Evolutionary conservation across 257 asterid species (phyloP), one percentile per base, ranked within the genome.

Genomic region (Jasminum sambac): DNA sequence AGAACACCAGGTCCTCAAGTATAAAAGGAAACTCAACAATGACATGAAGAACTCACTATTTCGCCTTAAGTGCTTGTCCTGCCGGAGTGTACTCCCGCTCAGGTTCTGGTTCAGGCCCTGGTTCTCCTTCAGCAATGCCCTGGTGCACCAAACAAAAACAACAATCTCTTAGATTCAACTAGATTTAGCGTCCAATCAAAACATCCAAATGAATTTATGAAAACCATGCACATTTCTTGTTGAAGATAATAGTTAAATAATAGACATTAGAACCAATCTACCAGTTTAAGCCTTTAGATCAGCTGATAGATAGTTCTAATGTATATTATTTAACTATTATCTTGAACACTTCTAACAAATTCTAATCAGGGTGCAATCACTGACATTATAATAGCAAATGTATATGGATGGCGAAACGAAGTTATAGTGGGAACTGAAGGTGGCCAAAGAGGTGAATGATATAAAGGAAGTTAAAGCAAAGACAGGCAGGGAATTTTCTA

Each of bases 11-110:
- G 50, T 66, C 57, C 40, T 26, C 5, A 4, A 17, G 39, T 41
- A 24, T 12, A 25, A 14, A n/a, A 41, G 60, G 25, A 72, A 44
- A 12, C 8, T 19, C 0, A 8, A 55, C 52, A 25, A 24, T 38
- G 72, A 63, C 25, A 21, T 26, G 11, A 71, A 26, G 62, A 72
- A 89, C 99, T 89, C 78, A 91, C 98, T 74, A 95, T 88, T 91
- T 95, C 52, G 84, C 88, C 84, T 91, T 95, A 37, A 84, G 83
- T 68, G 96, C 96, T 62, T 87, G 88, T 67, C 98, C 97, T 11
- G 93, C 96, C 75, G 84, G 81, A 34, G 95, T 84, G 64, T 95
- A 95, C 82, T 83, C 90, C 25, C 92, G 84, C 59, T 68, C 80
- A 30, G 93, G 94, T 84, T 87, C 91, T 8, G 82, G 85, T 60